phyloP scores from a whole-genome alignment of 257 asterid genomes.

The Cruciata laevipes region DNA sequence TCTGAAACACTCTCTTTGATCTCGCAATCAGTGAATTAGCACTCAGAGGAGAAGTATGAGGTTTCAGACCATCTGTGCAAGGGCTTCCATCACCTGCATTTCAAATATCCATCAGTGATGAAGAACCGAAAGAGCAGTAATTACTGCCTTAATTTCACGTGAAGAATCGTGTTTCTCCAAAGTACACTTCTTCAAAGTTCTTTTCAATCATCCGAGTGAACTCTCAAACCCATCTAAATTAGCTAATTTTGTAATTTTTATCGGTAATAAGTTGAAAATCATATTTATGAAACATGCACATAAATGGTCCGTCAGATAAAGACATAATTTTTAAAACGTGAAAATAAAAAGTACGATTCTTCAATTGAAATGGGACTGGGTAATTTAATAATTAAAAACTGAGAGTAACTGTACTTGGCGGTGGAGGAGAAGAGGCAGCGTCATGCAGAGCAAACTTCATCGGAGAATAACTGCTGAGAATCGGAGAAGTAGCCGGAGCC shows the following conservation, averaged over 20 bases:
- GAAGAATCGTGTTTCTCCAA: neutral
- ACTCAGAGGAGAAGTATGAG: conserved; percentile 3
- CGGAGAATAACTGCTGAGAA: neutral
- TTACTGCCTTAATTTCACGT: no score
- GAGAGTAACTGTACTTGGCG: neutral
- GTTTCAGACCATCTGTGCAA: conserved; percentile 16
- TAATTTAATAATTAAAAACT: neutral
- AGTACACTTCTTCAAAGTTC: neutral
- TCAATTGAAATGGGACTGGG: no score
- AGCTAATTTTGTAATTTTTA: no score
- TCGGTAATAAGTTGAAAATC: no score
- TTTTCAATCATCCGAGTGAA: no score
- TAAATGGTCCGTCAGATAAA: no score
- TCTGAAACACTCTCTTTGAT: conserved; percentile 17
- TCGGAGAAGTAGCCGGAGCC: neutral
- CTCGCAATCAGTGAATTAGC: conserved; percentile 15
- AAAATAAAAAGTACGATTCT: no score
- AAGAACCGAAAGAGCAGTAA: neutral
- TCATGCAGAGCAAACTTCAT: neutral
- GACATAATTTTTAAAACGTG: no score
- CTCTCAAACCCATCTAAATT: no score
- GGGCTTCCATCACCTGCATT: conserved; percentile 28
- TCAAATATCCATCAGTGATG: neutral
- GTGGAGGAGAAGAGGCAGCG: neutral
- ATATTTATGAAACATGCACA: no score